Conservation (phyloP, 2,329 filamentous ascomycete genomes). For the Claviceps fusiformis region DNA sequence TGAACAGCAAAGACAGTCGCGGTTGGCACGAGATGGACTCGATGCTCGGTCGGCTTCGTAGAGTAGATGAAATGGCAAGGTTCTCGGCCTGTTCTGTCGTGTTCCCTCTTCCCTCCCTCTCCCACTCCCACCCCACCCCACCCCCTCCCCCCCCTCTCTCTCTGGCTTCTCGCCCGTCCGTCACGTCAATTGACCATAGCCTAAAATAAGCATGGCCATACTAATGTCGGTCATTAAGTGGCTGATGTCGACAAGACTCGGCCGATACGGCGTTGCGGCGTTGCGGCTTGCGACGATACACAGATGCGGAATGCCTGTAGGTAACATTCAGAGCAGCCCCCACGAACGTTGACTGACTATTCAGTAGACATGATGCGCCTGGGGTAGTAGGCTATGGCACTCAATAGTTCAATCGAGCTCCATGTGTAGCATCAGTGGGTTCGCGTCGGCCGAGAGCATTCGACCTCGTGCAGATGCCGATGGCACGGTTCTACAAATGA, state of each 20-base stretch:
- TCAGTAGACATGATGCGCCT: background rate
- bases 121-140: background rate
- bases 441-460: slow-evolving; percentile 4
- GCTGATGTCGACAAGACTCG: slow-evolving; percentile 2
- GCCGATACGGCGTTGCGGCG: slow-evolving; percentile 5
- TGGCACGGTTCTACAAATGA: slow-evolving; percentile 3
- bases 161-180: background rate
- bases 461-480: slow-evolving; percentile 1
- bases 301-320: slow-evolving; percentile 1
- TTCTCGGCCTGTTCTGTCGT: background rate
- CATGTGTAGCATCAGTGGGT: background rate
- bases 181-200: background rate
- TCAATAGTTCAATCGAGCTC: background rate
- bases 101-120: background rate
- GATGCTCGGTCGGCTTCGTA: background rate
- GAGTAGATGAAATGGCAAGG: background rate
- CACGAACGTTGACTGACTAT: background rate
- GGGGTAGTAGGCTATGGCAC: background rate
- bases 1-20: background rate
- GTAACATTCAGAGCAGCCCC: background rate
- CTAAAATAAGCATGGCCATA: background rate
- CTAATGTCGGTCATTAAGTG: background rate
- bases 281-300: slow-evolving; percentile 4
- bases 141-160: too few relatives aligned
- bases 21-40: background rate